Percentiles rank a stretch among this genome's conserved stretches.
phyloP scores from a whole-genome alignment of 2,329 filamentous ascomycete genomes.

The Penicillium rolfsii region DNA sequence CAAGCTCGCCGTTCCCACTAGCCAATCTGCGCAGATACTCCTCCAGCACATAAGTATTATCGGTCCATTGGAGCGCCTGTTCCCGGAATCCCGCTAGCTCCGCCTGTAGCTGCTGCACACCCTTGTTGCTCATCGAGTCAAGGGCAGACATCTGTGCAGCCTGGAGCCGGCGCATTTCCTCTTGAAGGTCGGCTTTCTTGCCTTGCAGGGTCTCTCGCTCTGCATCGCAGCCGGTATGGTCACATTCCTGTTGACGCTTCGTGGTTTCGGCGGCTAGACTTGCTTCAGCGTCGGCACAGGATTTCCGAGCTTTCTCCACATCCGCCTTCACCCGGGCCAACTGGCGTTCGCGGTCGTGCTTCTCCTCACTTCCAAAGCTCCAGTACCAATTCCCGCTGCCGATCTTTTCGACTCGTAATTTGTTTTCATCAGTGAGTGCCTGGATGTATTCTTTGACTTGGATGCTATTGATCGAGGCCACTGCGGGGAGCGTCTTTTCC shows the following conservation, averaged over 20 bases:
- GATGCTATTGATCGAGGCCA: constrained; percentile 67
- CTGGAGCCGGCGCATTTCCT: constrained; percentile 40
- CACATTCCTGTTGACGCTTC: constrained; percentile 34
- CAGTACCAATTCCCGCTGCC: constrained; percentile 74
- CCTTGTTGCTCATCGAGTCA: constrained; percentile 38
- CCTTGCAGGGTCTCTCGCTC: constrained; percentile 29
- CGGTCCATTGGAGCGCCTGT: constrained; percentile 46
- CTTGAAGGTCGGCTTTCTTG: constrained; percentile 29
- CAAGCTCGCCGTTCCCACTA: constrained; percentile 48
- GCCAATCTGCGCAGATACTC: constrained; percentile 44
- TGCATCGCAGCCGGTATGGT: constrained; percentile 19
- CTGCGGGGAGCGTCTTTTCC: constrained; percentile 64
- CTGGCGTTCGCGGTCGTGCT: constrained; percentile 48
- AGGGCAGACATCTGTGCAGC: constrained; percentile 39
- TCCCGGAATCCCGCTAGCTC: constrained; percentile 40
- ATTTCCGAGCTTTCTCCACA: constrained; percentile 34
- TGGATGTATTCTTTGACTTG: constrained; percentile 70
- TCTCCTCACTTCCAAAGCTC: constrained; percentile 65
- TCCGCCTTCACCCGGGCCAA: constrained; percentile 34
- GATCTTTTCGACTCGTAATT: constrained; percentile 69
- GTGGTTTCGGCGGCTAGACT: constrained; percentile 43
- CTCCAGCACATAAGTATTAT: constrained; percentile 51
- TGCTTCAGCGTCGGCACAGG: constrained; percentile 38
- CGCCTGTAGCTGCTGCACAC: constrained; percentile 36
- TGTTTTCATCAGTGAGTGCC: constrained; percentile 62